These are phyloP conservation scores for Endothia cerciana DNA, from an alignment of 2,329 filamentous ascomycete genomes.

Conservation along the genomic window DNA sequence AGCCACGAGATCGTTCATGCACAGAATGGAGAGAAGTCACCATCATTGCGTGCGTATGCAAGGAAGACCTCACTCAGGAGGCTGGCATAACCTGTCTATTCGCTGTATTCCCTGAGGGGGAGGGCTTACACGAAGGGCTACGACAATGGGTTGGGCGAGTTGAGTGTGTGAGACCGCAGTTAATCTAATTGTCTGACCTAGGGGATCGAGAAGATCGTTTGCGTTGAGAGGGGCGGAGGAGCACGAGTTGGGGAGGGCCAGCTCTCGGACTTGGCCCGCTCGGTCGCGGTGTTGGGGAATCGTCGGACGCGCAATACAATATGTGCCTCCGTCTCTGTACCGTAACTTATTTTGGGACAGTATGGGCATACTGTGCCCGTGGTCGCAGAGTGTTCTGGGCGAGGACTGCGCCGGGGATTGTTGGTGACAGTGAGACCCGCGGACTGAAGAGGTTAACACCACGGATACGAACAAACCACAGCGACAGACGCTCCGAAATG, in stretches of 20 bases:
- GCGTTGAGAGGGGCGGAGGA: background rate
- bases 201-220: constrained; percentile 19
- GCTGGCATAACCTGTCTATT: background rate
- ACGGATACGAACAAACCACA: background rate
- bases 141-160: constrained; percentile 27
- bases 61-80: constrained; percentile 14
- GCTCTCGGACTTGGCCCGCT: constrained; percentile 1
- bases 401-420: background rate
- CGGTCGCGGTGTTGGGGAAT: background rate
- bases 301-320: background rate
- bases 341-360: constrained; percentile 8
- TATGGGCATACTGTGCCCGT: constrained; percentile 16
- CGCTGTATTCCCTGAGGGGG: background rate
- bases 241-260: background rate
- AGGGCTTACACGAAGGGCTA: constrained; percentile 16
- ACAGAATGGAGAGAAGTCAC: background rate
- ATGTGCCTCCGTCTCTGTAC: background rate
- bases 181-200: constrained; percentile 24
- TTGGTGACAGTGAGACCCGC: too few relatives aligned
- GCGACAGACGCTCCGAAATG: too few relatives aligned
- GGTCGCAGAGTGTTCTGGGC: background rate
- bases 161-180: constrained; percentile 25
- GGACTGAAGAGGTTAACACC: background rate
- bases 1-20: background rate
- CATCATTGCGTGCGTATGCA: constrained; percentile 22